A percentile compares a stretch with the other conserved stretches of the same genome.
Evolutionary conservation across 108 stramenopile species (phyloP).

Genomic region (Stephanodiscus triporus): DNA sequence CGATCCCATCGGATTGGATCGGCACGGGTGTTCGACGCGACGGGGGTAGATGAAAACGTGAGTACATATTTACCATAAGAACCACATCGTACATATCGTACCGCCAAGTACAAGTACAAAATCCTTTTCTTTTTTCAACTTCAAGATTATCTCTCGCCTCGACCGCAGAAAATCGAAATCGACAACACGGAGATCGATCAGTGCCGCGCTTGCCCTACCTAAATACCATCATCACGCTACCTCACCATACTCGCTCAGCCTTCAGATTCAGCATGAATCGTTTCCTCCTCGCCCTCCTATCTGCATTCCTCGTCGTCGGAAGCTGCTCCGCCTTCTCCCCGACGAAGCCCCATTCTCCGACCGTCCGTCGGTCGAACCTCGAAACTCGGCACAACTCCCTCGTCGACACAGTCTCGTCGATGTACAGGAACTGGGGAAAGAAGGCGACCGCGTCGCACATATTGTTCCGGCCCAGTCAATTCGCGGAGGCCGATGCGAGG

Average conservation of each 20-base stretch:
- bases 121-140: no score
- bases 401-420: slow-evolving; percentile 40
- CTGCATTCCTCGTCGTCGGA: slow-evolving; percentile 17
- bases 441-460: slow-evolving; percentile 59
- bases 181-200: no score
- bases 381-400: slow-evolving; percentile 29
- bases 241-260: background rate
- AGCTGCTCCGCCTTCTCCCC: slow-evolving; percentile 42
- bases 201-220: no score
- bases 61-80: no score
- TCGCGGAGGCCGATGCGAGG: slow-evolving; percentile 46
- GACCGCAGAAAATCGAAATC: no score
- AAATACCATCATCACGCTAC: background rate
- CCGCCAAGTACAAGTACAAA: no score
- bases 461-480: slow-evolving; percentile 51
- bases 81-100: no score
- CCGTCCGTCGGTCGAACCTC: slow-evolving; percentile 17
- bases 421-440: slow-evolving; percentile 54
- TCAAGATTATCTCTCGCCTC: no score
- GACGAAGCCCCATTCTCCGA: background rate
- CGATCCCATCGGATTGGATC: no score
- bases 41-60: no score
- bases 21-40: no score
- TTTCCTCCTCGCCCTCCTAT: slow-evolving; percentile 33
- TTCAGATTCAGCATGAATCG: slow-evolving; percentile 24